phyloP scores from a whole-genome alignment of 2,329 filamentous ascomycete species.

The Chaetomiaceae sp. region DNA sequence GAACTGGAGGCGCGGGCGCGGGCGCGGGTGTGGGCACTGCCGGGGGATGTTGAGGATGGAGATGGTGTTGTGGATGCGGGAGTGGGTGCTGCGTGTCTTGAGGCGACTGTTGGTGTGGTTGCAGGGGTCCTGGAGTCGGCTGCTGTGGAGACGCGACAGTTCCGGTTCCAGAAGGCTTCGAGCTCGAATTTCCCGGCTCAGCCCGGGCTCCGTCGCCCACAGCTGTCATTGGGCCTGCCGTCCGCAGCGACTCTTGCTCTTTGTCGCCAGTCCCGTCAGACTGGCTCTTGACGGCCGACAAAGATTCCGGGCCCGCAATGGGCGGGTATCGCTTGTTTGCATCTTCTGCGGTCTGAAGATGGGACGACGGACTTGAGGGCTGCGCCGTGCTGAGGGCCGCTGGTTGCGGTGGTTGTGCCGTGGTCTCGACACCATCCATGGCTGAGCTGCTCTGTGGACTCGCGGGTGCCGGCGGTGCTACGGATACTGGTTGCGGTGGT shows the following conservation, averaged over 20 bases:
- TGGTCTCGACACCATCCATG: not conserved
- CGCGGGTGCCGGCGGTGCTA: conserved; percentile 7
- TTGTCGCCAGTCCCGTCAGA: not conserved
- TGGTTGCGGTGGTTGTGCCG: not conserved
- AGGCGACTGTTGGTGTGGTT: not conserved
- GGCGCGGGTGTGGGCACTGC: not conserved
- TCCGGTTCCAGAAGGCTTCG: not conserved
- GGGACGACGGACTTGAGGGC: conserved; percentile 15
- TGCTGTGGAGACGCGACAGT: not conserved
- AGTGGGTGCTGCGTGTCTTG: not conserved
- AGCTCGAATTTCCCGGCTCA: conserved; percentile 14
- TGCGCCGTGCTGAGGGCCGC: conserved; percentile 4
- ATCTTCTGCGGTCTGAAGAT: not conserved
- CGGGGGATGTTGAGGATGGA: conserved; percentile 1
- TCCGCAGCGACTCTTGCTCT: conserved; percentile 8
- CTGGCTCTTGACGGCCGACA: not conserved
- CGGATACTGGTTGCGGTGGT: too few species aligned
- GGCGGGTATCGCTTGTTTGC: not conserved
- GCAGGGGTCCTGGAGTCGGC: not conserved
- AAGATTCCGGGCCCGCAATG: not conserved
- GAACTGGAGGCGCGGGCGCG: not conserved
- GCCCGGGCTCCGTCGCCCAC: conserved; percentile 4
- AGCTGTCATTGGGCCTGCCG: conserved; percentile 21
- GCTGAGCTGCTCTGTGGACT: not conserved
- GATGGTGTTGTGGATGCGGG: conserved; percentile 7